Conservation (phyloP, 345 rosid species). For the Raphanus sativus region DNA sequence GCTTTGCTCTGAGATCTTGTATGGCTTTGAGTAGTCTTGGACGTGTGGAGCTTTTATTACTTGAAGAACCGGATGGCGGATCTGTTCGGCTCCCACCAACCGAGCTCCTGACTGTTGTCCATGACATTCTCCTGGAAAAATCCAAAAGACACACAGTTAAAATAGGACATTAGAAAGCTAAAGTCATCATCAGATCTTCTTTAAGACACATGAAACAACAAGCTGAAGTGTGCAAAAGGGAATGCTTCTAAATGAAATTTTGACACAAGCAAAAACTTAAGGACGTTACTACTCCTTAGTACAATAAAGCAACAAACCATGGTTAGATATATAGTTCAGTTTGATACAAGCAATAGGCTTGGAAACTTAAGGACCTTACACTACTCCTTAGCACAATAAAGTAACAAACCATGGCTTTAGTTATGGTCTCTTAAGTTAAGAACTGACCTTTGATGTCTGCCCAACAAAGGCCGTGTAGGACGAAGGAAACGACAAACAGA, state of each 20-base stretch:
- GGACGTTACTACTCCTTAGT: background rate
- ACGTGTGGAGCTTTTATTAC: conserved; percentile 44
- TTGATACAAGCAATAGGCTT: background rate
- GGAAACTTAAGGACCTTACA: background rate
- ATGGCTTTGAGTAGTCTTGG: conserved; percentile 66
- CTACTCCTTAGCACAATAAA: background rate
- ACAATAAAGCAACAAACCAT: background rate
- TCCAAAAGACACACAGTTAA: conserved; percentile 16
- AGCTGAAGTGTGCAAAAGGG: background rate
- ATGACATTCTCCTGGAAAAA: conserved; percentile 53
- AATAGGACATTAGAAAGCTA: background rate
- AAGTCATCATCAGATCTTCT: background rate
- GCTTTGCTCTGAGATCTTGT: conserved; percentile 52
- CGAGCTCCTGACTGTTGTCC: conserved; percentile 53
- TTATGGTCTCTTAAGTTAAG: background rate
- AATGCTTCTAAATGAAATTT: background rate
- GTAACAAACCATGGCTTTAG: background rate
- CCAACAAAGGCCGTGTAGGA: conserved; percentile 37
- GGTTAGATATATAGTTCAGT: background rate
- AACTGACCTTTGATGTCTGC: conserved; percentile 45
- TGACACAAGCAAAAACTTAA: background rate
- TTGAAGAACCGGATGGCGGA: conserved; percentile 49
- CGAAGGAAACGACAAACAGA: conserved; percentile 36
- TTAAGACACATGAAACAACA: background rate
- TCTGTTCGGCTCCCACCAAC: conserved; percentile 52